A percentile compares a stretch with the other conserved stretches of the same genome.
Conservation (phyloP, 2,329 filamentous ascomycete genomes). For the Xylariaceae sp. region DNA sequence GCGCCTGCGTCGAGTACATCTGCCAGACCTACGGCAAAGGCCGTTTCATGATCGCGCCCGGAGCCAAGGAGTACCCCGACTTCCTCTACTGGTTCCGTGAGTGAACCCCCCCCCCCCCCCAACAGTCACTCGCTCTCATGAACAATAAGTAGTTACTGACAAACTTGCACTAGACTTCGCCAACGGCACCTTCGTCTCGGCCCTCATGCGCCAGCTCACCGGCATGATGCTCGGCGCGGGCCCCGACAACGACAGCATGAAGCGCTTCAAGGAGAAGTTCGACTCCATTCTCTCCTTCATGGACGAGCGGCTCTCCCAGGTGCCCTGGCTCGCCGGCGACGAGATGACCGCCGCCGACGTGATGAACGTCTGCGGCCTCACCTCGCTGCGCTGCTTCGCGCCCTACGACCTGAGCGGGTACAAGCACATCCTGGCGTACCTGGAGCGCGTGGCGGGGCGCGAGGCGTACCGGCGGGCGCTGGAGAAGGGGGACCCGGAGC, state of each 20-base stretch:
- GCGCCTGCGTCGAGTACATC: constrained; percentile 12
- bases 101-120: background rate
- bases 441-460: constrained; percentile 39
- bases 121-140: background rate
- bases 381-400: constrained; percentile 54
- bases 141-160: background rate
- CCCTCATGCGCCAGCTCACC: constrained; percentile 34
- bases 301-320: constrained; percentile 43
- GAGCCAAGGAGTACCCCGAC: constrained; percentile 9
- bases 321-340: constrained; percentile 54
- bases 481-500: constrained; percentile 43
- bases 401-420: constrained; percentile 38
- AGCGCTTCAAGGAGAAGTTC: constrained; percentile 30
- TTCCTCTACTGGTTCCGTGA: constrained; percentile 19
- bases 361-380: constrained; percentile 58
- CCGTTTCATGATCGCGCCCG: constrained; percentile 4
- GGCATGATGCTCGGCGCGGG: constrained; percentile 27
- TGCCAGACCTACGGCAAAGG: constrained; percentile 9
- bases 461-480: constrained; percentile 44
- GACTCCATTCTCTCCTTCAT: constrained; percentile 37
- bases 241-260: constrained; percentile 24
- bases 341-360: constrained; percentile 63
- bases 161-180: constrained; percentile 48
- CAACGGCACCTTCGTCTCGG: constrained; percentile 40
- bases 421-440: constrained; percentile 39